phyloP scores from a whole-genome alignment of 768 basidiomycete species.

The Amylocystis lapponica region DNA sequence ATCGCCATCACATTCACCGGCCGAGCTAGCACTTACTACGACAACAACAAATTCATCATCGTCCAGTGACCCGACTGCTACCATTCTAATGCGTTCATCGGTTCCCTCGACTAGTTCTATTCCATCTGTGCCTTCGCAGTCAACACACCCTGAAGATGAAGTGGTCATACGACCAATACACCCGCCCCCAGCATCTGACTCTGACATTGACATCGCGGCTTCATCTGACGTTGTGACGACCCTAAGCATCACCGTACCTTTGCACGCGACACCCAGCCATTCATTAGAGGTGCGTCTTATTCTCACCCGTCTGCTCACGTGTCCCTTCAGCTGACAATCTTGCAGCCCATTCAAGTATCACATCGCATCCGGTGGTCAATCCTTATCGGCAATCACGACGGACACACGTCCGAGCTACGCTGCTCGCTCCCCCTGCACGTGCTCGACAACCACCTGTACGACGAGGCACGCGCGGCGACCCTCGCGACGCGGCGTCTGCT shows the following conservation, averaged over 20 bases:
- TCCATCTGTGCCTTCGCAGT: conserved; percentile 1
- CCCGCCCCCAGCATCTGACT: no score
- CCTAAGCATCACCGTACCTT: conserved; percentile 56
- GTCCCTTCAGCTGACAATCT: neutral
- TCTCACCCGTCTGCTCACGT: neutral
- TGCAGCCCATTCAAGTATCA: conserved; percentile 56
- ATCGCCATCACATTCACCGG: conserved; percentile 10
- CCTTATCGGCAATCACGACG: conserved; percentile 78
- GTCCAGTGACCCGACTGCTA: conserved; percentile 7
- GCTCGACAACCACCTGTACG: conserved; percentile 64
- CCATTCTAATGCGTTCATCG: no score
- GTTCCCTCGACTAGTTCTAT: neutral
- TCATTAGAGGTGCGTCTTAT: conserved; percentile 38
- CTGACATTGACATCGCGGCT: no score
- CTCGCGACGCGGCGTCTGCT: conserved; percentile 72
- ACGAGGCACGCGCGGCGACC: conserved; percentile 71
- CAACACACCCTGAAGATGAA: no score
- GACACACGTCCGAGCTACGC: conserved; percentile 90
- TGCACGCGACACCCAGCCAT: conserved; percentile 63
- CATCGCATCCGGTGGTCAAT: conserved; percentile 83
- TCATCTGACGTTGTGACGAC: conserved; percentile 52
- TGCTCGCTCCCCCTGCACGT: conserved; percentile 89
- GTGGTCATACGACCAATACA: no score
- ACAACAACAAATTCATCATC: conserved; percentile 20
- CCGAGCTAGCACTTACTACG: conserved; percentile 20